Evolutionary conservation across 768 basidiomycete genomes (phyloP), one percentile per base, ranked within the genome.

Genomic region (Lactifluus volemus): DNA sequence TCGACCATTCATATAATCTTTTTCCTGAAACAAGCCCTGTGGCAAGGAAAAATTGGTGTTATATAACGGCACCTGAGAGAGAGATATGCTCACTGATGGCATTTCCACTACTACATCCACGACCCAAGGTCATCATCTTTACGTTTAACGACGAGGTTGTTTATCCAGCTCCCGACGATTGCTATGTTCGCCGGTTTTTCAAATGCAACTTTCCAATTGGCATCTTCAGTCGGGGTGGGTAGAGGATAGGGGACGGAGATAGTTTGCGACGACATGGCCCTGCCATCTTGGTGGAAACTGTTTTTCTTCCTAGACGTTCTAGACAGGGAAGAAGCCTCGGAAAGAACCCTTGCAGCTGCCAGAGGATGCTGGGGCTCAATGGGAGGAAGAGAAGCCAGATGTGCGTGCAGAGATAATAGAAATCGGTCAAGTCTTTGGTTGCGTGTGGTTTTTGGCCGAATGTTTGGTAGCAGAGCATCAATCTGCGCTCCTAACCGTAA

Each of bases 151-250:
- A 81, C 77, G 10, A 86, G 76, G 67, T 85, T 84, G 61, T 89
- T 88, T 0, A 85, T 81, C 92, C 93, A 98, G 65, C 90, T 92
- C 12, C 95, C 94, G 1, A 86, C 84, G 3, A 98, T 73, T 6
- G 82, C 77, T 19, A 96, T 82, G 59, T 92, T 89, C 29, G 74
- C 78, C 1, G 94, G 95, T 48, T 78, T 80, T 64, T 88, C 84
- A 67, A 89, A 97, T 0, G 84, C 79, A 21, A 97, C 85, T 53
- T 84, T 92, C 93, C 93, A 97, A 58, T 94, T 92, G 0, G 85
- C 84, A 39, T 90, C 88, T 69, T 87, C 82, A 0, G 83, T 78
- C 0, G 90, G 91, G 25, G 81, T 74, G 0, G 92, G 92, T 0
- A 79, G 68, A 1, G 84, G 79, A 68, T 86, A 90, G 0, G 89